Base-by-base conservation (phyloP, 1,284 basidiomycete genomes). In the Irpex sp. region DNA sequence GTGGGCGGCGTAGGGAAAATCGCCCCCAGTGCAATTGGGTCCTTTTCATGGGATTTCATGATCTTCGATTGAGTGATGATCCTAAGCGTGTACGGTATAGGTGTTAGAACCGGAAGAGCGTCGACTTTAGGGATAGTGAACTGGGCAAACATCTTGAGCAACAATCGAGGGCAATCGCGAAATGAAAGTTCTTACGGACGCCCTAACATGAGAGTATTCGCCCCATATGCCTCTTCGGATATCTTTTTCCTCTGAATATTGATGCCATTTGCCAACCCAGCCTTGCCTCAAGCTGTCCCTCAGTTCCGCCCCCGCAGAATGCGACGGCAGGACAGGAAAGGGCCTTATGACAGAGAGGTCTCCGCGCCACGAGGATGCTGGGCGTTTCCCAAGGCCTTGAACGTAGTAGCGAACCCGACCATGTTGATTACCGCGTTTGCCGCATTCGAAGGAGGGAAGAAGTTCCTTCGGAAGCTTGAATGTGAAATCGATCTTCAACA, bases 171-270 rank as follows among this genome's bases (percentile, higher is more conserved):
- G 19, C 4, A 15, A 6, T 5, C 21, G 36, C 35, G 31, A 54
- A 15, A 19, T 37, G 46, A 13, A 43, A 19, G 35, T 33, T 43
- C 59, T 62, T 31, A 53, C 69, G 63, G 54, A 66, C 59, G 7
- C 61, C 61, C 26, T 55, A 7, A 66, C 67, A 21, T 63, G 62
- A 8, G 67, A 57, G 56, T 68, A 65, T 4, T 64, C 66, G 26
- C 68, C 69, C 66, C 67, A 70, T 15, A 69, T 57, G 9, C 67
- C 65, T 39, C 57, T 63, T 6, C 69, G 39, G 31, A 70, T 66
- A 46, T 63, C 63, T 53, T 65, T 63, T 36, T 61, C 58, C 13
- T 55, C 50, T 9, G 31, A n/a, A 2, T 9, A 9, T 2, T 54
- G 65, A 17, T 57, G 37, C 63, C 62, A 66, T 4, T n/a, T 15